Evolutionary conservation across 1,284 basidiomycete species (phyloP), one percentile per base, ranked within the genome.

Genomic region (Inonotus hispidus): DNA sequence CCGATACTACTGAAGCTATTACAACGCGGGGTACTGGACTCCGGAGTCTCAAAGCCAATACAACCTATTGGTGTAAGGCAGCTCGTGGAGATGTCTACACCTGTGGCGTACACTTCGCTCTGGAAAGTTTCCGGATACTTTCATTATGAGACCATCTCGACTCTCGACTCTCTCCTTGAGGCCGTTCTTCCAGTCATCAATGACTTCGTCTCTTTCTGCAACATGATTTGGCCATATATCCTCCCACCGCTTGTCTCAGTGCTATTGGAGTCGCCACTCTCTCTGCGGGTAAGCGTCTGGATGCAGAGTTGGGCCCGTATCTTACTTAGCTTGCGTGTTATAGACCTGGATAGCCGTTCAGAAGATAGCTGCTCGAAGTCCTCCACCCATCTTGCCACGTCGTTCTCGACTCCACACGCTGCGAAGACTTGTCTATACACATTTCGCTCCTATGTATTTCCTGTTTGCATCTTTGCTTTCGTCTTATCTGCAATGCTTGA

Each of bases 321-420:
- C 16, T 19, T 2, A 14, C 16, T 52, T 52, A n/a, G 13, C 27
- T 35, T 52, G 47, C n/a, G 23, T 49, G 4, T 45, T 43, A 19
- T 46, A 62, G 60, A 58, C 60, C 16, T 62, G 60, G 60, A 25
- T 62, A 16, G 60, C 60, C 8, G 55, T 58, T 1, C 56, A 62
- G 43, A 55, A 61, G 21, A 46, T 45, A 14, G 53, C 29, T 11
- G 11, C 27, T 13, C 27, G 16, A 25, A 14, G 5, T 25, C 53
- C 8, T 37, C 52, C 25, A 41, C 43, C 29, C 3, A 23, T 19
- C 45, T 38, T 29, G 32, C 49, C 35, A 27, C 47, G 3, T 19
- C n/a, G 3, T 41, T 32, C 49, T 19, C 32, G n/a, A 8, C 46
- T 56, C 19, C 37, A n/a, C 13, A 32, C n/a, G 3, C 5, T 50